Conservation (phyloP, 257 asterid species). For the Solanum virginianum region DNA sequence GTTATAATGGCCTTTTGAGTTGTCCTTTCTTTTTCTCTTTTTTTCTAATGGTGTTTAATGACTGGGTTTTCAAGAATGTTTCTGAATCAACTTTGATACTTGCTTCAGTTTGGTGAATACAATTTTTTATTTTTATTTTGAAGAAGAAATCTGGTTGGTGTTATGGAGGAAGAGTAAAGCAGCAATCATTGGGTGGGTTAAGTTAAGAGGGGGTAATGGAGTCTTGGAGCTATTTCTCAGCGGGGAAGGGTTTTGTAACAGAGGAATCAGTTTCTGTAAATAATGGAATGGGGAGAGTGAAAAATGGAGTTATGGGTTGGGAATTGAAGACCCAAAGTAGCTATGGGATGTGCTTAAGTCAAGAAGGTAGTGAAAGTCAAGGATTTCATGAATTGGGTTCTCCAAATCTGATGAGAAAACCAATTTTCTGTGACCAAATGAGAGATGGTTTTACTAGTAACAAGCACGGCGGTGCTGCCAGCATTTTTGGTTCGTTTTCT, state of each 20-base stretch:
- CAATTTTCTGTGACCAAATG: constrained; percentile 4
- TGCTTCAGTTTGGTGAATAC: not conserved
- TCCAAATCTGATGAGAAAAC: constrained; percentile 6
- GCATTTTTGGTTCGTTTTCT: not conserved
- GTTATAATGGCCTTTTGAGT: not conserved
- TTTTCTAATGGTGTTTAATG: not conserved
- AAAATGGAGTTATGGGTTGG: constrained; percentile 13
- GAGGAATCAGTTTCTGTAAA: constrained; percentile 12
- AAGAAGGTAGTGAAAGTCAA: constrained; percentile 5
- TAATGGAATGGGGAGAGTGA: constrained; percentile 5
- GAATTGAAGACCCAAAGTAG: constrained; percentile 11
- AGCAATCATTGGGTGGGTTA: not conserved
- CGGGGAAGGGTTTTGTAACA: constrained; percentile 9
- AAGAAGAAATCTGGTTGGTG: not conserved
- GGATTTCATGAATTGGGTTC: constrained; percentile 12
- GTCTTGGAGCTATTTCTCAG: constrained; percentile 17
- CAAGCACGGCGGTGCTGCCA: constrained; percentile 1
- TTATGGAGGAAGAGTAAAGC: not conserved
- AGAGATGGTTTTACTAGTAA: constrained; percentile 6
- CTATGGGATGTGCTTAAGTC: constrained; percentile 8
- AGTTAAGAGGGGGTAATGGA: constrained; percentile 3
- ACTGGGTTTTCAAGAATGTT: not conserved
- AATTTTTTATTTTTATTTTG: not conserved
- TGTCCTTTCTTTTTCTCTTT: not conserved
- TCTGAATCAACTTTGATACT: not conserved